Conservation (phyloP, 2,329 filamentous ascomycete species). For the Annulohypoxylon truncatum region DNA sequence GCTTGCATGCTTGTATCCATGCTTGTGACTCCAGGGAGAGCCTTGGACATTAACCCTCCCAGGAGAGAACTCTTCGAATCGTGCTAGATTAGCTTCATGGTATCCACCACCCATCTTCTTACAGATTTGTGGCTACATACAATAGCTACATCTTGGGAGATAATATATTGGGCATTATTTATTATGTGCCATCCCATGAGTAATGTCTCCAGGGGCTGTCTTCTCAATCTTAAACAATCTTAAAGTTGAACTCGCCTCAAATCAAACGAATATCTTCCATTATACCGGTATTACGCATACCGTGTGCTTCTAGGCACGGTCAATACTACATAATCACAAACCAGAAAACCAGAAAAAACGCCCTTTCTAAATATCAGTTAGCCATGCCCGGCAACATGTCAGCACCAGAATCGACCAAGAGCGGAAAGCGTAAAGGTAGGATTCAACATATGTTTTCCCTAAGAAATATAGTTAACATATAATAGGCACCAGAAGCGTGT, state of each 20-base stretch:
- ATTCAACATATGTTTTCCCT: background rate
- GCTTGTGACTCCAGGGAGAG: background rate
- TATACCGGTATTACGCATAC: constrained; percentile 1
- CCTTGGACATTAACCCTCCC: background rate
- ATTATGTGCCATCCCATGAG: constrained; percentile 37
- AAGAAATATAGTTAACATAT: constrained; percentile 18
- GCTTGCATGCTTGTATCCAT: background rate
- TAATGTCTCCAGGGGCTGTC: background rate
- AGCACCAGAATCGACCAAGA: constrained; percentile 40
- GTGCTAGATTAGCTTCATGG: constrained; percentile 14
- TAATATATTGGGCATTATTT: constrained; percentile 11
- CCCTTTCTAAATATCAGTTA: constrained; percentile 32
- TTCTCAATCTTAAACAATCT: background rate
- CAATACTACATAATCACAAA: constrained; percentile 15
- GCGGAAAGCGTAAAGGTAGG: constrained; percentile 51
- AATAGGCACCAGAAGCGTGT: constrained; percentile 77
- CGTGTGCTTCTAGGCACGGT: constrained; percentile 29
- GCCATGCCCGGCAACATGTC: constrained; percentile 43
- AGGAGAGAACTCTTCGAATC: constrained; percentile 7
- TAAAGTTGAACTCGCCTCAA: background rate
- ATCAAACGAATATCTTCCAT: background rate
- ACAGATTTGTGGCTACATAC: constrained; percentile 20
- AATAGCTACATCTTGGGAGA: constrained; percentile 27
- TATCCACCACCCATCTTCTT: constrained; percentile 3
- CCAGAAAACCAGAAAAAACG: constrained; percentile 27